Evolutionary conservation across 495 filamentous ascomycete species (phyloP).

Genomic region (Aspergillus hancockii): DNA sequence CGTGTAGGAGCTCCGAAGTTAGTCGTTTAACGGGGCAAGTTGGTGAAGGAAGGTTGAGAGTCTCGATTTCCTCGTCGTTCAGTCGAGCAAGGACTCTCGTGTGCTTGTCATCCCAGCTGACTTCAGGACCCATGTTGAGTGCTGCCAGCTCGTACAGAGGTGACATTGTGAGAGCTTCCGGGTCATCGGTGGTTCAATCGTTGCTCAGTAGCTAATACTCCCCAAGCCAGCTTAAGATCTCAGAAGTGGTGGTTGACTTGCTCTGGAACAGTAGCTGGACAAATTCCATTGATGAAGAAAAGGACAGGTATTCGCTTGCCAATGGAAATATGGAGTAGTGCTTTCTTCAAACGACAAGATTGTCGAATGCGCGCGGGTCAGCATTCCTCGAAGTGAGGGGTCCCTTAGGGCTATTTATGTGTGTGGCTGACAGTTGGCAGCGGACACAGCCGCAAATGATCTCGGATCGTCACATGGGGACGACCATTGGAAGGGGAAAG

Average conservation of each 20-base stretch:
- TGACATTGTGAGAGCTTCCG: neutral
- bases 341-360: neutral
- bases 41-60: neutral
- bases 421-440: neutral
- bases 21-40: neutral
- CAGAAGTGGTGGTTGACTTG: neutral
- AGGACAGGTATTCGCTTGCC: neutral
- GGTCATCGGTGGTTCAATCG: neutral
- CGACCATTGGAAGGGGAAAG: neutral
- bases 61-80: neutral
- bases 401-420: neutral
- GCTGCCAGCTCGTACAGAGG: neutral
- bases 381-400: neutral
- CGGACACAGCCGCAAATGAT: neutral
- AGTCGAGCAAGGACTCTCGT: neutral
- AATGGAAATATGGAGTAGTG: neutral
- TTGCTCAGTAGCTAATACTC: neutral
- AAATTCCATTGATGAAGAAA: neutral
- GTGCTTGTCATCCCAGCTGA: neutral
- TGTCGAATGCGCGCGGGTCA: neutral
- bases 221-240: neutral
- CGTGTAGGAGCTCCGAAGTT: neutral
- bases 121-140: neutral
- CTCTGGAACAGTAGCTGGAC: neutral
- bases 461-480: neutral